Percentiles rank a stretch among this genome's conserved stretches.
phyloP scores from a whole-genome alignment of 1,284 basidiomycete genomes.

The Boletellus deceptivus region DNA sequence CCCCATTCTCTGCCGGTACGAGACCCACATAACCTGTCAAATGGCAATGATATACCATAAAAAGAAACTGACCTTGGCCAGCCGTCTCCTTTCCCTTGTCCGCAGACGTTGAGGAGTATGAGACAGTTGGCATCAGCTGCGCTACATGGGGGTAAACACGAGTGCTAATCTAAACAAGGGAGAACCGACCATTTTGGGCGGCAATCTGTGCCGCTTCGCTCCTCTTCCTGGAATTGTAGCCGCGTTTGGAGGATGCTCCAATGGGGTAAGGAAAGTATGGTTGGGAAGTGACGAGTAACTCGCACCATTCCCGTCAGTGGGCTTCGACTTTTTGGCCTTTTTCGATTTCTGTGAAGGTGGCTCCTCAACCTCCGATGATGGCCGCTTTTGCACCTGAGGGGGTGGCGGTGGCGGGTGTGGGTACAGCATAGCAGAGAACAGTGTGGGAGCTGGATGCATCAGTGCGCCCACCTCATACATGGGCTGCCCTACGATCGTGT shows the following conservation, averaged over 20 bases:
- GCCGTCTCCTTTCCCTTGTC: conserved; percentile 48
- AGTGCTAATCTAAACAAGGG: conserved; percentile 21
- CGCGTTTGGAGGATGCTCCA: conserved; percentile 54
- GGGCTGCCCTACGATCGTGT: conserved; percentile 36
- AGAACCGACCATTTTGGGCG: conserved; percentile 52
- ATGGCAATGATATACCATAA: conserved; percentile 1
- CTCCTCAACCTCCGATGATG: conserved; percentile 37
- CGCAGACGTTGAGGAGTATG: conserved; percentile 37
- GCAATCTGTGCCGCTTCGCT: conserved; percentile 60
- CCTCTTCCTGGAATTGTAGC: conserved; percentile 66
- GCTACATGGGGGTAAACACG: conserved; percentile 34
- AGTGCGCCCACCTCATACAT: conserved; percentile 33
- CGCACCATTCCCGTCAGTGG: conserved; percentile 36
- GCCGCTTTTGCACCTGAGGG: conserved; percentile 37
- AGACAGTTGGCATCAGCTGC: conserved; percentile 47
- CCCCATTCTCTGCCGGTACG: conserved; percentile 25
- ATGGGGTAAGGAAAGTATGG: conserved; percentile 15
- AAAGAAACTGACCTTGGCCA: conserved; percentile 37
- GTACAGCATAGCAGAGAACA: conserved; percentile 34
- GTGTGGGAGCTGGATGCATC: conserved; percentile 31
- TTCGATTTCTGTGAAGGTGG: conserved; percentile 38
- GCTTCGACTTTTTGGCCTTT: conserved; percentile 41
- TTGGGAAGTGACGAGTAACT: conserved; percentile 2
- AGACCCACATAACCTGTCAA: conserved; percentile 12
- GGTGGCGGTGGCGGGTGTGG: conserved; percentile 26